Percentiles rank a stretch among this genome's conserved stretches.
Conservation (phyloP, 2,329 filamentous ascomycete genomes). For the Byssothecium circinans region DNA sequence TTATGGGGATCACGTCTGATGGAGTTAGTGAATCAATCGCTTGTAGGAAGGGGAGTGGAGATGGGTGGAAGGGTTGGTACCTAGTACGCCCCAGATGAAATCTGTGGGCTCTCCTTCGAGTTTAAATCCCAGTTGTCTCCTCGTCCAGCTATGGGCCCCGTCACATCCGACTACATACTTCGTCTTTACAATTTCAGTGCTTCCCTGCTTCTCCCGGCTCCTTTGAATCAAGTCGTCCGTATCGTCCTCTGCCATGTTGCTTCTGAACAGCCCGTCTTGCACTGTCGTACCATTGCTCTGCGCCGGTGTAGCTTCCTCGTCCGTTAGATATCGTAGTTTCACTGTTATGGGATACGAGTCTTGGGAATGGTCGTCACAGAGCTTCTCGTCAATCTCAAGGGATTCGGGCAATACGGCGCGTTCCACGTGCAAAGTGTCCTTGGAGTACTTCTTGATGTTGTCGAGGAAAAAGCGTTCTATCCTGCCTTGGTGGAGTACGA, state of each 20-base stretch:
- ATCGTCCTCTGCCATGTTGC: slow-evolving; percentile 60
- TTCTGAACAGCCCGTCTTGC: slow-evolving; percentile 61
- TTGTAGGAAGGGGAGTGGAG: neutral
- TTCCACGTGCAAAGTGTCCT: slow-evolving; percentile 57
- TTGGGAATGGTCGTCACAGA: slow-evolving; percentile 50
- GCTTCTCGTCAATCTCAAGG: slow-evolving; percentile 57
- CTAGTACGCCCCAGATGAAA: slow-evolving; percentile 56
- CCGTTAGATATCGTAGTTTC: slow-evolving; percentile 58
- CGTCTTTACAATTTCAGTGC: slow-evolving; percentile 52
- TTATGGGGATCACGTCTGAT: slow-evolving; percentile 54
- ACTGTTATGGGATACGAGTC: slow-evolving; percentile 63
- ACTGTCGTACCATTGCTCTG: slow-evolving; percentile 42
- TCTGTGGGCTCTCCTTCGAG: slow-evolving; percentile 60
- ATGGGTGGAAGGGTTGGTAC: slow-evolving; percentile 16
- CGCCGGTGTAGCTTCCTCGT: slow-evolving; percentile 59
- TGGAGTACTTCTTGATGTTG: slow-evolving; percentile 58
- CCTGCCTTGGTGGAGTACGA: slow-evolving; percentile 70
- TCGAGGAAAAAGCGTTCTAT: slow-evolving; percentile 70
- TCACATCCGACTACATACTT: slow-evolving; percentile 71
- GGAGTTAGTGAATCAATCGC: slow-evolving; percentile 16
- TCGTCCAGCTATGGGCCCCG: slow-evolving; percentile 68
- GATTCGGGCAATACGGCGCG: slow-evolving; percentile 61
- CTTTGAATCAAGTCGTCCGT: slow-evolving; percentile 55
- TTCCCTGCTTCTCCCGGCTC: slow-evolving; percentile 40
- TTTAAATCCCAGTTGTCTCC: slow-evolving; percentile 59